Percentiles rank a stretch among this genome's conserved stretches.
Conservation (phyloP, 306 rosid species). For the Medicago lupulina region DNA sequence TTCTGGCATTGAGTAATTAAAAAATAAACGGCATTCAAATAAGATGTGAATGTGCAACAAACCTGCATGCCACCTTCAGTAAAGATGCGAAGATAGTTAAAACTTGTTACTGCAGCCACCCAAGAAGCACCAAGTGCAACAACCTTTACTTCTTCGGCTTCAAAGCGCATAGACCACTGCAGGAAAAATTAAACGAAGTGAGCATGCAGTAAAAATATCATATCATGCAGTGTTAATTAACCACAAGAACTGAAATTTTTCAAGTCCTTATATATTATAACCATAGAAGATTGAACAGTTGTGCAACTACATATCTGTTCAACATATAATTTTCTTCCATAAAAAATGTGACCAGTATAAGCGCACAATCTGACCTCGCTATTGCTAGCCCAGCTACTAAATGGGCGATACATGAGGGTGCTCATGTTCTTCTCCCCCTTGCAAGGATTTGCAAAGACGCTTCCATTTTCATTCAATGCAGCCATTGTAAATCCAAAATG, state of each 20-base stretch:
- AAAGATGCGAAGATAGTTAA: constrained; percentile 89
- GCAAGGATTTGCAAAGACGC: constrained; percentile 90
- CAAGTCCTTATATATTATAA: neutral
- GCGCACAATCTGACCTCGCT: constrained; percentile 73
- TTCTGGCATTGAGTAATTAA: constrained; percentile 16
- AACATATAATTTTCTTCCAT: constrained; percentile 5
- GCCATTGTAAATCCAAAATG: constrained; percentile 99
- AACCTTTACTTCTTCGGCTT: constrained; percentile 91
- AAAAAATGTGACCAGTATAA: constrained; percentile 5
- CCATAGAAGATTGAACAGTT: constrained; percentile 18
- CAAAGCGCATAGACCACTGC: constrained; percentile 99
- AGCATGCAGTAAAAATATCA: constrained; percentile 36
- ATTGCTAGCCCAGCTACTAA: constrained; percentile 90
- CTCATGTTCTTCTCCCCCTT: constrained; percentile 95
- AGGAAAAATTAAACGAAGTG: constrained; percentile 39
- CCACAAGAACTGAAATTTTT: constrained; percentile 11
- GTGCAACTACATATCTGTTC: constrained; percentile 4
- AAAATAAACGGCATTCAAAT: constrained; percentile 2
- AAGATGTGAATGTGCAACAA: constrained; percentile 31
- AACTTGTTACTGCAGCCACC: constrained; percentile 94
- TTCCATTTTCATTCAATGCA: constrained; percentile 78
- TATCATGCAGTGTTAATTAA: constrained; percentile 14
- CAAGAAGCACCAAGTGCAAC: constrained; percentile 86
- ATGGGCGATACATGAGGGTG: constrained; percentile 96
- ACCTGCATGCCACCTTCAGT: constrained; percentile 95